Base-by-base conservation (phyloP, 306 rosid genomes). In the Clitoria ternatea region DNA sequence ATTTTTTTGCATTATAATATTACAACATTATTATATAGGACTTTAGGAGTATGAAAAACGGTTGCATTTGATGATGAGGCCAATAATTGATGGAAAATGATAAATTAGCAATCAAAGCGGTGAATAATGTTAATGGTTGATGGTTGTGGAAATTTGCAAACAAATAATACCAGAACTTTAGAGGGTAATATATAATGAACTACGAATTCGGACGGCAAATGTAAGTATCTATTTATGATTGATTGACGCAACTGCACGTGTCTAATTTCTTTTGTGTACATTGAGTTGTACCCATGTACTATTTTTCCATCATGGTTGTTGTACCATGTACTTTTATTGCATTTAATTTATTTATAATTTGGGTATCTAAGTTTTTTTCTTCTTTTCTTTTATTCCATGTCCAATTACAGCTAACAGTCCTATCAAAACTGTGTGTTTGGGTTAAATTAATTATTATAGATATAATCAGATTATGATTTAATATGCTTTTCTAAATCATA, bases 291-390 rank as follows among this genome's bases (percentile, higher is more conserved):
- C 78, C 69, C 30, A 35, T 48, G 75, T 72, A 73, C 75, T 36
- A 20, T n/a, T 78, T 61, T 57, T 48, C 9, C 59, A 64, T 66
- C 40, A 18, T 72, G 8, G 2, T 65, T 44, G 82, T 72, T 44
- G 82, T 72, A 64, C 70, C 60, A 1, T 79, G 83, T 73, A 56
- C 82, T 48, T 57, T 54, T 37, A 1, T 26, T 73, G 18, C 50
- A 19, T 70, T 40, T 37, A 76, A n/a, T n/a, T n/a, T n/a, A n/a
- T n/a, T 69, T 12, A 61, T 48, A 3, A 26, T 5, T 5, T 14
- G 20, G 68, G 22, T n/a, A 3, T 8, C 4, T 10, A 14, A 11
- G 36, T 2, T 24, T 48, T 17, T 47, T 35, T 26, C 0, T n/a
- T n/a, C n/a, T n/a, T 10, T 11, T 15, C 35, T 32, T 66, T 50